phyloP scores from a whole-genome alignment of 306 rosid species.

The Begonia masoniana region DNA sequence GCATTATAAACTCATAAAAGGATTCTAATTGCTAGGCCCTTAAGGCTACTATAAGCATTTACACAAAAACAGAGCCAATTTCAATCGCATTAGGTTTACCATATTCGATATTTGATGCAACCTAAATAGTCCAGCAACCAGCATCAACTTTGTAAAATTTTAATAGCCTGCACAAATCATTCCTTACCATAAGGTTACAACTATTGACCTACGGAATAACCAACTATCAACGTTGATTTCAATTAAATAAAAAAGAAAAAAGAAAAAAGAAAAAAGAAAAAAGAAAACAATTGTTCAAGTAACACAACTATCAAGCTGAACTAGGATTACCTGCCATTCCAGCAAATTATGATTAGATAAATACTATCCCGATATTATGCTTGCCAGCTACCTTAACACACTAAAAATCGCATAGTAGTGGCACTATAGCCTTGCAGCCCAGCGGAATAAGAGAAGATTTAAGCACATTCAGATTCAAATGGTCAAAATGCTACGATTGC shows the following conservation, averaged over 20 bases:
- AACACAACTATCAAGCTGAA: too few relatives aligned
- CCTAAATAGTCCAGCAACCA: constrained; percentile 5
- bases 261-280: too few relatives aligned
- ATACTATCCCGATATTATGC: constrained; percentile 20
- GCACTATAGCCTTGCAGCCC: constrained; percentile 17
- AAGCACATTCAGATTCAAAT: not conserved
- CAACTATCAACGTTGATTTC: not conserved
- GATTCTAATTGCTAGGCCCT: too few relatives aligned
- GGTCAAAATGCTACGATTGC: too few relatives aligned
- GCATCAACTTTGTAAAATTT: constrained; percentile 9
- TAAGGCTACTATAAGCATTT: too few relatives aligned
- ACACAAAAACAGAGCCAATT: not conserved
- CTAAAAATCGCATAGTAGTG: constrained; percentile 12
- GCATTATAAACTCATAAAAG: too few relatives aligned
- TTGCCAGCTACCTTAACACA: constrained; percentile 28
- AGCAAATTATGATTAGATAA: constrained; percentile 21
- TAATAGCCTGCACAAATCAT: constrained; percentile 30
- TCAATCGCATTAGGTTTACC: constrained; percentile 4
- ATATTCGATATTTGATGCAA: not conserved
- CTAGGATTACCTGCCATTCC: constrained; percentile 14
- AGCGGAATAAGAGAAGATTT: not conserved
- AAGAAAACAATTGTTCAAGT: too few relatives aligned
- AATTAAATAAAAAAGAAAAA: too few relatives aligned
- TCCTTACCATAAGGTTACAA: constrained; percentile 5
- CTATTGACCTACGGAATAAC: constrained; percentile 12